A percentile compares a stretch with the other conserved stretches of the same genome.
phyloP scores from a whole-genome alignment of 805 yeast genomes.

The Cyberlindnera bimundalis region DNA sequence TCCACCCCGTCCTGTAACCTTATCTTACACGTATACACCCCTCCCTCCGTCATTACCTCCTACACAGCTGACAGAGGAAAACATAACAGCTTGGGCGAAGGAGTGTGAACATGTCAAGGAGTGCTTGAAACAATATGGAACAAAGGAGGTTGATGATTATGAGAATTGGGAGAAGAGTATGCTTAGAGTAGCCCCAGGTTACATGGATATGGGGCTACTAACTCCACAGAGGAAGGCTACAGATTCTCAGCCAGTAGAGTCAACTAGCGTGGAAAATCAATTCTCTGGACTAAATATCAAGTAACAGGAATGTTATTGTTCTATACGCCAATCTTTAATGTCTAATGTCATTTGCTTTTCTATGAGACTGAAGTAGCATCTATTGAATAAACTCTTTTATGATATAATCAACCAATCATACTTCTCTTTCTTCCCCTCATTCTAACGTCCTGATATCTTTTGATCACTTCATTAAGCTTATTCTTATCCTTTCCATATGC shows the following conservation, averaged over 20 bases:
- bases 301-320: no score
- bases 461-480: constrained; percentile 48
- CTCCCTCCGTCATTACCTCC: constrained; percentile 35
- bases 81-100: constrained; percentile 29
- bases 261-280: constrained; percentile 1
- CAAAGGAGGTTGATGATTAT: constrained; percentile 24
- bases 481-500: constrained; percentile 38
- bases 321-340: no score
- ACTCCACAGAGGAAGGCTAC: constrained; percentile 19
- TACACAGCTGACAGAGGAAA: constrained; percentile 28
- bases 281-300: constrained; percentile 18
- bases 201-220: constrained; percentile 29
- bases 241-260: background rate
- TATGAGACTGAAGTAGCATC: no score
- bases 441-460: constrained; percentile 78
- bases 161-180: constrained; percentile 32
- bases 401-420: constrained; percentile 78
- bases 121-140: constrained; percentile 27
- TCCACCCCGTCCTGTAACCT: constrained; percentile 53
- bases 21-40: constrained; percentile 45
- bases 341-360: background rate
- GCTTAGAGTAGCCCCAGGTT: constrained; percentile 40
- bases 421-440: constrained; percentile 93
- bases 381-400: no score
- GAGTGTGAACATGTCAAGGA: constrained; percentile 32